Conservation (phyloP, 106 monocot species). For the Triglochin maritima region DNA sequence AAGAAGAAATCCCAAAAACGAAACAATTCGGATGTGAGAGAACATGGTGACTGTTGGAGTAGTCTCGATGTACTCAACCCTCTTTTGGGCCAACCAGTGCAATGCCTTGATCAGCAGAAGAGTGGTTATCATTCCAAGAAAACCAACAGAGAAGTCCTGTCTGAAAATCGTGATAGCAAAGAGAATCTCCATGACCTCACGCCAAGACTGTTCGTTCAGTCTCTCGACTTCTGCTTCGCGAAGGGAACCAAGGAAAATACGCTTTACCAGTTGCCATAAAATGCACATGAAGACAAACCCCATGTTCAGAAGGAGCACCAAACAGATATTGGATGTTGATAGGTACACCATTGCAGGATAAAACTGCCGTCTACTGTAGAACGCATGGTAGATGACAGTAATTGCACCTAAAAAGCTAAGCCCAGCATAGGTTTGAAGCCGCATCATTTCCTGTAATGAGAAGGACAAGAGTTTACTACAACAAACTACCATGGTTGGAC, state of each 20-base stretch:
- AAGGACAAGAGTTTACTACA: no score
- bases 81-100: conserved; percentile 95
- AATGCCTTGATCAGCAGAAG: conserved; percentile 76
- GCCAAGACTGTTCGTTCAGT: conserved; percentile 91
- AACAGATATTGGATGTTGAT: conserved; percentile 84
- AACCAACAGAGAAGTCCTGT: conserved; percentile 76
- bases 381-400: conserved; percentile 73
- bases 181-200: conserved; percentile 90
- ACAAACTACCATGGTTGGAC: no score
- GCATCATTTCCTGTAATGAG: conserved; percentile 35
- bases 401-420: conserved; percentile 71
- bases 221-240: conserved; percentile 95
- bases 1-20: conserved; percentile 76
- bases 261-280: conserved; percentile 62
- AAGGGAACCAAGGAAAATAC: conserved; percentile 70
- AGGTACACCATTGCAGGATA: conserved; percentile 88
- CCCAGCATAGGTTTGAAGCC: conserved; percentile 67
- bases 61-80: conserved; percentile 90
- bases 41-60: conserved; percentile 72
- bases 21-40: conserved; percentile 69
- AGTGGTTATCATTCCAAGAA: conserved; percentile 72
- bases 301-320: conserved; percentile 85
- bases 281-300: conserved; percentile 76
- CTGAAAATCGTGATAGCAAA: conserved; percentile 95
- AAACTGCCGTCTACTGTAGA: conserved; percentile 79